phyloP scores from a whole-genome alignment of 2,329 filamentous ascomycete genomes.

The Samsoniella hepiali region DNA sequence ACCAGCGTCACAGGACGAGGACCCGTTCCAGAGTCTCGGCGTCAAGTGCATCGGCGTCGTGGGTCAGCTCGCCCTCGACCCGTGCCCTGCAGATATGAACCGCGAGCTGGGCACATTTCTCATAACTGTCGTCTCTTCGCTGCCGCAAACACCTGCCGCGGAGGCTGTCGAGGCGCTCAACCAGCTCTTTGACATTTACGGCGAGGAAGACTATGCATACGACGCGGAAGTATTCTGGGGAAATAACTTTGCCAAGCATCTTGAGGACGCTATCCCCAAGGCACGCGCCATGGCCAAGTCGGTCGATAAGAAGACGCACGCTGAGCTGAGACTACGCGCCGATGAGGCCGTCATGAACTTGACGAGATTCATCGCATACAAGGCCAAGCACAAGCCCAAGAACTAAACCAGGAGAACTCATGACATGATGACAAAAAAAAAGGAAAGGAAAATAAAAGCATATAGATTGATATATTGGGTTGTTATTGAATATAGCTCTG shows the following conservation, averaged over 20 bases:
- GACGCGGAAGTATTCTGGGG: conserved; percentile 64
- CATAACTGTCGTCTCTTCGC: conserved; percentile 49
- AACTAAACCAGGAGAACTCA: neutral
- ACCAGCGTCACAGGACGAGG: conserved; percentile 33
- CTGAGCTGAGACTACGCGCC: conserved; percentile 55
- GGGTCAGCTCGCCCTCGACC: conserved; percentile 58
- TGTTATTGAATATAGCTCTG: neutral
- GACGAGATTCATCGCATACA: conserved; percentile 60
- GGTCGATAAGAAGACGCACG: conserved; percentile 56
- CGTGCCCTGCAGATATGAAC: conserved; percentile 53
- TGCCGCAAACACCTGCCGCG: conserved; percentile 52
- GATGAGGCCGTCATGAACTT: conserved; percentile 63
- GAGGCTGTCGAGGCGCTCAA: conserved; percentile 63
- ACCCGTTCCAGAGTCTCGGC: conserved; percentile 60
- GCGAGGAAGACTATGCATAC: conserved; percentile 55
- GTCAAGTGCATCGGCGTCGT: conserved; percentile 67
- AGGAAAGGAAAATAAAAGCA: conserved; percentile 7
- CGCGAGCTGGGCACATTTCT: conserved; percentile 63
- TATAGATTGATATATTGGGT: conserved; percentile 5
- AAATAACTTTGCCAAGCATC: conserved; percentile 55
- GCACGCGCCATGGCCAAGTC: conserved; percentile 55
- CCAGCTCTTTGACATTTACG: conserved; percentile 66
- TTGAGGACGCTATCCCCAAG: conserved; percentile 54
- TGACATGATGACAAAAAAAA: conserved; percentile 3
- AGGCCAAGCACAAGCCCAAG: conserved; percentile 53